Percentiles rank a stretch among this genome's conserved stretches.
These are phyloP conservation scores for Trifolium repens DNA, from an alignment of 306 rosid species.

Conservation along the genomic window DNA sequence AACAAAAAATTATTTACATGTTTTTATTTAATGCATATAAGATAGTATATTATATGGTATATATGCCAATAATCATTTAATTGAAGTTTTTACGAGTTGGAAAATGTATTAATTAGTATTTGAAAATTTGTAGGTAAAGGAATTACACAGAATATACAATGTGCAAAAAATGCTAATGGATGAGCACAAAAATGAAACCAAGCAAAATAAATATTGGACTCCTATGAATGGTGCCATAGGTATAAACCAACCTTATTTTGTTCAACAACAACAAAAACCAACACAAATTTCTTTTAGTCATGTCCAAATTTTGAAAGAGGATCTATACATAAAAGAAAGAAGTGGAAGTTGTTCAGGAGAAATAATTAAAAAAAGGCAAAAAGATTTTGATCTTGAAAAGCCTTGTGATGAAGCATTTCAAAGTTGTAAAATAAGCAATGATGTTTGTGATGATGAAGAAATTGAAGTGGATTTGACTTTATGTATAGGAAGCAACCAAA, in stretches of 20 bases:
- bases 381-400: conserved; percentile 80
- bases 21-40: conserved; percentile 12
- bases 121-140: conserved; percentile 67
- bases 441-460: conserved; percentile 64
- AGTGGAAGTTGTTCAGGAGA: conserved; percentile 87
- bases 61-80: neutral
- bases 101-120: conserved; percentile 8
- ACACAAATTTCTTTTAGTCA: conserved; percentile 42
- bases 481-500: conserved; percentile 68
- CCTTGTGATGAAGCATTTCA: conserved; percentile 26
- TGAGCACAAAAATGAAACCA: conserved; percentile 57
- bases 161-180: conserved; percentile 84
- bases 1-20: neutral
- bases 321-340: conserved; percentile 60
- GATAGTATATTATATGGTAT: neutral
- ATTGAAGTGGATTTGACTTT: conserved; percentile 79
- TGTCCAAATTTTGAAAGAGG: conserved; percentile 59
- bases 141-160: conserved; percentile 79
- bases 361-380: conserved; percentile 48
- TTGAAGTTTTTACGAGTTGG: conserved; percentile 26
- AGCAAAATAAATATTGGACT: conserved; percentile 51
- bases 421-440: conserved; percentile 12
- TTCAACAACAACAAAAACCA: conserved; percentile 37
- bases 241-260: conserved; percentile 47
- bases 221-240: conserved; percentile 47